Evolutionary conservation across 2,329 filamentous ascomycete genomes (phyloP), one percentile per base, ranked within the genome.

Genomic region (Diaporthe australafricana): DNA sequence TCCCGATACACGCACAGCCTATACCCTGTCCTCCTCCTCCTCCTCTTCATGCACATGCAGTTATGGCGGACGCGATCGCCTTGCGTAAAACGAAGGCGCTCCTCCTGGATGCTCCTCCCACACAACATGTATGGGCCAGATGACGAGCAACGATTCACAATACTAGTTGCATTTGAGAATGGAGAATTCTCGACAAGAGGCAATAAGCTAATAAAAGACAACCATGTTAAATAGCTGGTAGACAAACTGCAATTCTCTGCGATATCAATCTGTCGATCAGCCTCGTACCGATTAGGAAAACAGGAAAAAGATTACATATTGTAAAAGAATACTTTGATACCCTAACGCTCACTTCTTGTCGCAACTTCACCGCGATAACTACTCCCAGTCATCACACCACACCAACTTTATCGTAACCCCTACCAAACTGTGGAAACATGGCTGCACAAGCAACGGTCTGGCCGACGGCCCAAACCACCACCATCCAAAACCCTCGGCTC

Each of bases 401-500:
- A n/a, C 12, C 25, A 30, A 20, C 20, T 35, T 50, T 66, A 66
- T 40, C 45, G 14, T 22, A n/a, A 35, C 17, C 30, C 38, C 62
- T 40, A 50, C 30, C 27, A 66, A 63, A 52, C 62, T 40, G 62
- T 66, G 42, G 47, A 56, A 60, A 50, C 22, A 69, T 72, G 55
- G 40, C 47, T 16, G 35, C 65, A 63, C 35, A 42, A 38, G 30
- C 57, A 16, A 30, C 63, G 48, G 70, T 70, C 63, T 80, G 80
- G 68, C 74, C 79, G 32, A 80, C 78, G 2, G 72, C 80, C 16
- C 76, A 72, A 55, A 78, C 78, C 14, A 83, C 80, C 16, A 72
- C 70, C 20, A 77, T 83, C 53, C 62, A 81, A 20, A 86, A 86
- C 75, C 79, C 83, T 72, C 81, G 82, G 11, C 75, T 86, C 68